Conservation (phyloP, 768 basidiomycete species). For the Kockovaella imperatae region DNA sequence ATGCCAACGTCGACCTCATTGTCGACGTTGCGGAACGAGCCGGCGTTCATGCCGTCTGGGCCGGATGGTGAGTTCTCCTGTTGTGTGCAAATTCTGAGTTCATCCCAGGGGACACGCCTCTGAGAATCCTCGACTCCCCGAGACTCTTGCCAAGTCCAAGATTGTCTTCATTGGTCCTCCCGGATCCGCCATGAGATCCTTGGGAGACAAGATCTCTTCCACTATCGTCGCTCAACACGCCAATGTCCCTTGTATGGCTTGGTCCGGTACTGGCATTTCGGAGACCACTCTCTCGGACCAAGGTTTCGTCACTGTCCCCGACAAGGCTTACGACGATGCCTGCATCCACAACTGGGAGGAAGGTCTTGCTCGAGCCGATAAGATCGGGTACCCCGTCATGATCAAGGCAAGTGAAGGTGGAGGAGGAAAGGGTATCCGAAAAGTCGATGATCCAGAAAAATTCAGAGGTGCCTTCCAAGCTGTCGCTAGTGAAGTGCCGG, state of each 20-base stretch:
- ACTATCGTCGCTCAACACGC: constrained; percentile 98
- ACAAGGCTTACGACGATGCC: constrained; percentile 76
- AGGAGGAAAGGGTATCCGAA: constrained; percentile 97
- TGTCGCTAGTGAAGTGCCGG: constrained; percentile 91
- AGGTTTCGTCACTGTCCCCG: constrained; percentile 90
- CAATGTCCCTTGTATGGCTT: constrained; percentile 93
- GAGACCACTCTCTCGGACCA: constrained; percentile 74
- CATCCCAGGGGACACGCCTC: constrained; percentile 81
- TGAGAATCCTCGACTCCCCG: constrained; percentile 93
- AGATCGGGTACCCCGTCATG: constrained; percentile 96
- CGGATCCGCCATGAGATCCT: constrained; percentile 95
- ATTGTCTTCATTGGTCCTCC: constrained; percentile 99
- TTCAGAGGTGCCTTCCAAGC: constrained; percentile 94
- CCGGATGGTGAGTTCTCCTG: constrained; percentile 63
- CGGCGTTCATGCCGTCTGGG: constrained; percentile 98
- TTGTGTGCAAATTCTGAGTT: not conserved
- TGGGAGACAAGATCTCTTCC: constrained; percentile 99
- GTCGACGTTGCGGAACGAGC: constrained; percentile 95
- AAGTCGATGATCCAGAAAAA: constrained; percentile 73
- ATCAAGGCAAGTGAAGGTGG: constrained; percentile 99
- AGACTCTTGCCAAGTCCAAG: constrained; percentile 83
- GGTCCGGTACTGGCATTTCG: constrained; percentile 91
- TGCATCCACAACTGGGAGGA: constrained; percentile 84
- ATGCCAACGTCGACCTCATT: constrained; percentile 98
- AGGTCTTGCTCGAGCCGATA: constrained; percentile 69